Evolutionary conservation across 805 yeast genomes (phyloP).

Genomic region (Maudiozyma bulderi): DNA sequence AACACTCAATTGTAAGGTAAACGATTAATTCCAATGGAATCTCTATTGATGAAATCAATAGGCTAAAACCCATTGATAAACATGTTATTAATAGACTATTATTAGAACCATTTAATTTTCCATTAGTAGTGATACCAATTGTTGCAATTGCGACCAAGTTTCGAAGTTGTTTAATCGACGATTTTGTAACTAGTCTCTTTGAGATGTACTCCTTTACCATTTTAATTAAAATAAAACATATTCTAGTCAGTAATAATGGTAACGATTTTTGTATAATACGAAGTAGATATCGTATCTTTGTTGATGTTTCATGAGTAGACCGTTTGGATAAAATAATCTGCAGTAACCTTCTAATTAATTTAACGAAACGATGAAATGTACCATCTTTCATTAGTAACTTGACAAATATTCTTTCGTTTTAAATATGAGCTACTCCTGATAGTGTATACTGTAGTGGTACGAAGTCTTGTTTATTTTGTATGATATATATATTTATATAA

Average conservation of each 20-base stretch:
- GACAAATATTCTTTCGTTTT: background rate
- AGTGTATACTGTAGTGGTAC: too few relatives aligned
- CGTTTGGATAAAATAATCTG: background rate
- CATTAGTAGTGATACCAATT: too few relatives aligned
- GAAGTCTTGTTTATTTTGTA: too few relatives aligned
- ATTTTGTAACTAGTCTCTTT: background rate
- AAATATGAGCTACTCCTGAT: background rate
- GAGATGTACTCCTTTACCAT: background rate
- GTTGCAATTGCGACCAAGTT: background rate
- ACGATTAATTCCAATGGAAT: background rate
- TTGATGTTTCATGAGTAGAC: background rate
- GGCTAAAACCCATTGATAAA: background rate
- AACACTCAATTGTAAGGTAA: too few relatives aligned
- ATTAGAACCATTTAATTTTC: background rate
- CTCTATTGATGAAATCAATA: too few relatives aligned
- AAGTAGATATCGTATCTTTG: background rate
- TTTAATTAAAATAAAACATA: background rate
- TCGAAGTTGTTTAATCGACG: background rate
- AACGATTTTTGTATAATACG: background rate
- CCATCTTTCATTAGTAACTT: background rate
- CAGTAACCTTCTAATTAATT: background rate
- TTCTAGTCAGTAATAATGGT: background rate
- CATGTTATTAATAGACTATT: background rate
- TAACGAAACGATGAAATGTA: background rate
- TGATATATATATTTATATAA: too few relatives aligned